phyloP scores from a whole-genome alignment of 768 basidiomycete species.

The Tephrocybe sp. region DNA sequence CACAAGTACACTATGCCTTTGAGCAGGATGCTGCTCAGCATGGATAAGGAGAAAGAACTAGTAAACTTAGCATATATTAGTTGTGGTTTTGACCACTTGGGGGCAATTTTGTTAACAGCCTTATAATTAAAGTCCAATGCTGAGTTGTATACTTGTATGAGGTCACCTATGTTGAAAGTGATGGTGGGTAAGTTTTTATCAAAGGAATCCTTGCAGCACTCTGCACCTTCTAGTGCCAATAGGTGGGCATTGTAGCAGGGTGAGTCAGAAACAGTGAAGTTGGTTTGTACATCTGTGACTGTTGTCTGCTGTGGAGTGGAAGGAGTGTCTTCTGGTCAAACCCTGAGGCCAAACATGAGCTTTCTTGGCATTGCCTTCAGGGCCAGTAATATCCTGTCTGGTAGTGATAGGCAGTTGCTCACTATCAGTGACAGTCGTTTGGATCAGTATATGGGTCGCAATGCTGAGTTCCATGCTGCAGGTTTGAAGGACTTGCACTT shows the following conservation, averaged over 20 bases:
- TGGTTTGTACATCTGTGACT: not conserved
- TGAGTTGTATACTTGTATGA: conserved; percentile 5
- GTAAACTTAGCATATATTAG: conserved; percentile 6
- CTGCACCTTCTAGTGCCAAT: not conserved
- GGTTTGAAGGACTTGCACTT: not conserved
- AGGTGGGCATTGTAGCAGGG: not conserved
- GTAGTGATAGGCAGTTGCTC: conserved; percentile 20
- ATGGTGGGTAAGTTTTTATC: conserved; percentile 2
- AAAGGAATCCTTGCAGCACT: conserved; percentile 1
- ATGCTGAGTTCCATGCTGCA: conserved; percentile 22
- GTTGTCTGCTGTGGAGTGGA: not conserved
- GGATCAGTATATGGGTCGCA: conserved; percentile 32
- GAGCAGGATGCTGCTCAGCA: not conserved
- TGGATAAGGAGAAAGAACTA: conserved; percentile 1
- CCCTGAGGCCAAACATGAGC: conserved; percentile 15
- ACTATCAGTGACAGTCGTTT: conserved; percentile 39
- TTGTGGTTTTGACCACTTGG: conserved; percentile 2
- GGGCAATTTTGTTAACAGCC: conserved; percentile 2
- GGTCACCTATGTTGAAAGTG: not conserved
- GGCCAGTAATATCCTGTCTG: conserved; percentile 23
- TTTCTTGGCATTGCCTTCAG: conserved; percentile 28
- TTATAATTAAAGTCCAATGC: conserved; percentile 1
- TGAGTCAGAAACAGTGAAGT: conserved; percentile 1
- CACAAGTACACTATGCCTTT: conserved; percentile 1
- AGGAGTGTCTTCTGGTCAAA: not conserved